Base-by-base conservation (phyloP, 768 basidiomycete genomes). In the Phallus indusiatus region DNA sequence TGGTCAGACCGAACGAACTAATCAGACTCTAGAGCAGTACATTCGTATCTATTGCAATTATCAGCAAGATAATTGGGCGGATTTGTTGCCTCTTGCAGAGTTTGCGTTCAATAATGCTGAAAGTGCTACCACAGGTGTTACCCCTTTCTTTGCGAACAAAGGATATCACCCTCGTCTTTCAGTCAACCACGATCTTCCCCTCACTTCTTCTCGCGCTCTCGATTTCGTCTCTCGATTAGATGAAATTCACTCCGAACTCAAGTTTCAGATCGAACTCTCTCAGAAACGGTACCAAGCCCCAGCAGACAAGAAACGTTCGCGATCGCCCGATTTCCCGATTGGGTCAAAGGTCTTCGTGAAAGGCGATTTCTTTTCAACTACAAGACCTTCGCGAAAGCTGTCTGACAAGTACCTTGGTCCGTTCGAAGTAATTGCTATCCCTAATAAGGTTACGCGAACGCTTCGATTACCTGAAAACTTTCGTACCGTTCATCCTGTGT, bases 11-110 rank as follows among this genome's bases (percentile, higher is more conserved):
- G 75, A 80, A 56, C 56, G 68, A 1, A 62, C 72, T 12, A 77
- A 79, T 58, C 74, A 76, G 57, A 64, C 70, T 7, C 28, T 78
- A 0, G 74, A 79, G 56, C 68, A 69, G 12, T 75, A 73, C 60
- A 70, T 79, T 0, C 64, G 72, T 0, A 53, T 70, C 0, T 76
- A 69, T 62, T 52, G 63, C 46, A 69, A 71, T 52, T 65, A 71
- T 53, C 61, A 67, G 6, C 71, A 75, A 46, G 57, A 67, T 2
- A 67, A 74, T 37, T 78, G 77, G 76, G 21, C 56, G 0, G 61
- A 68, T 1, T 69, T 71, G 56, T 64, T 78, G 0, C 52, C 73
- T 0, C 47, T 72, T 0, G 71, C 73, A 0, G 67, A 71, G 47
- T 75, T 75, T 37, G 55, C 66, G 0, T 72, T 75, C 59, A 74